Base-by-base conservation (phyloP, 2,329 filamentous ascomycete species). In the Endothia cerciana region DNA sequence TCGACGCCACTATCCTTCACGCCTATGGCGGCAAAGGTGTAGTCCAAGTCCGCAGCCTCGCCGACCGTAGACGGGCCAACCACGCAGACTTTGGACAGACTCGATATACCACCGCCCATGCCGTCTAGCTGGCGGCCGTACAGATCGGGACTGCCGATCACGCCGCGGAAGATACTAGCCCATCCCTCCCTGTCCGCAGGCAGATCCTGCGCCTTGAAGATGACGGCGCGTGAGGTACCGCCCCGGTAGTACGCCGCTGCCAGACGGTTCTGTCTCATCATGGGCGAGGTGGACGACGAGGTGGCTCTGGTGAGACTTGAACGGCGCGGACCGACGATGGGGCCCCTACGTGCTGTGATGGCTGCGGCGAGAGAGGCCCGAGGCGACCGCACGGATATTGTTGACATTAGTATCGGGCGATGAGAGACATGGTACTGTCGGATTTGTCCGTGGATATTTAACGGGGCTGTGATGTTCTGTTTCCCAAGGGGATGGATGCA, bases 101-200 rank as follows among this genome's bases (percentile, higher is more conserved):
- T 89, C 11, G 88, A 91, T 64, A 90, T 81, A 4, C 89, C 90
- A 0, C 87, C 89, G 2, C 90, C 90, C 76, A 92, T 83, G 10
- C 90, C 90, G 73, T 93, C 83, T 0, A 93, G 85, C 75, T 93
- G 91, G 0, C 91, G 83, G 0, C 87, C 89, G 74, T 89, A 82
- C 4, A 83, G 79, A 70, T 93, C 91, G 0, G 88, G 88, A 3
- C 85, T 87, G 40, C 89, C 89, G 75, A 92, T 87, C 8, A 81
- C 82, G 2, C 83, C 78, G 25, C 82, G 80, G 67, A 91, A 87
- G 22, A 91, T 84, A 0, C 78, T 71, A 4, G 79, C 76, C 84
- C 86, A 87, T 69, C 78, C 71, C 36, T 71, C 68, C 38, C 74
- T 77, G 58, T 83, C 72, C 0, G 62, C 17, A 0, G 87, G 86